Evolutionary conservation across 352 stramenopile species (phyloP), one percentile per base, ranked within the genome.

Genomic region (Pythium aristosporum): DNA sequence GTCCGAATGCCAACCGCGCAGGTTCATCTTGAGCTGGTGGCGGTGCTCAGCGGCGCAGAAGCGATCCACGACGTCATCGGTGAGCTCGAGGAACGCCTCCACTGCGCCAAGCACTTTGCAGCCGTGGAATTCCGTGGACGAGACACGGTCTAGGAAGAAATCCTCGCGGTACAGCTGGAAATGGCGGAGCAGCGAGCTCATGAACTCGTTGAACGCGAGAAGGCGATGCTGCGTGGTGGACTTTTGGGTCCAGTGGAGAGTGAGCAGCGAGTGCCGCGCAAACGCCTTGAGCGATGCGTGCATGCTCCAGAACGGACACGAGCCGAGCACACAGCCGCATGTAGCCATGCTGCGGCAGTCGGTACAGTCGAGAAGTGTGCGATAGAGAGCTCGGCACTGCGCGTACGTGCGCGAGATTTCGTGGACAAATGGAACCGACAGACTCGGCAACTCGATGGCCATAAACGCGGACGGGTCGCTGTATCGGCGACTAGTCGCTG

Each of bases 231-330:
- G 12, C 18, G 57, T 43, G 23, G 63, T 42, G 21, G 65, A 63
- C 32, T 53, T 56, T 18, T 62, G 53, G 36, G 37, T 54, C 61
- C 61, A 81, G 44, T 84, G 76, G 34, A 73, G 64, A 23, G 72
- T 76, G 41, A 89, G 82, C 15, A 90, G 63, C 39, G 70, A 75
- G 55, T 73, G 76, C 15, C 66, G 75, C 5, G 77, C 48, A 42
- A 87, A 69, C n/a, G 62, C 53, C 13, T 72, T 65, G 23, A 90
- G 58, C 11, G 84, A 42, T 1, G 62, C 53, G 36, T 73, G 73
- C 28, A 90, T 72, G 23, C 77, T 84, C 75, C 78, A 83, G 66
- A 88, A 88, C 10, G 79, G 79, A 51, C 81, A 90, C 60, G 77
- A 75, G 7, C 74, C 73, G 28, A 85, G 52, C 6, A 76, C 69